Evolutionary conservation across 306 rosid genomes (phyloP).

Genomic region (Dicorynia guianensis): DNA sequence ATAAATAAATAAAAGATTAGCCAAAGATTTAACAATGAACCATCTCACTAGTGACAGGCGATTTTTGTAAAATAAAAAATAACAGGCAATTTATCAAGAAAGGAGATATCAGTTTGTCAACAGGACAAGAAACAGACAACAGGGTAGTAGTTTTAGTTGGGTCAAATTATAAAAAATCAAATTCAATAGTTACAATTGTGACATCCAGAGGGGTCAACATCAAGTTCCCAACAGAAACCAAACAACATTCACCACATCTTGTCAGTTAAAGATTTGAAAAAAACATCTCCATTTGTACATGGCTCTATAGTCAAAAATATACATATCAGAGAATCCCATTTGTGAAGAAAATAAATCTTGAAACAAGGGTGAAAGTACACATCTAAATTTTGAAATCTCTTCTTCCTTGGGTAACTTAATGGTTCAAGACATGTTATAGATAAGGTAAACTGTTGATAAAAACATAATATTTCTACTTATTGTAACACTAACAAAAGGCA

Average conservation of each 20-base stretch:
- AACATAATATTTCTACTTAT: constrained; percentile 26
- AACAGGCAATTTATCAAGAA: constrained; percentile 8
- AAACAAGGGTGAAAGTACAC: constrained; percentile 8
- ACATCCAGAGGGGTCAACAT: neutral
- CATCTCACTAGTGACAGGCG: neutral
- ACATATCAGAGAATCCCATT: constrained; percentile 16
- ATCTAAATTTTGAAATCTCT: constrained; percentile 21
- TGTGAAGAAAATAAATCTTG: neutral
- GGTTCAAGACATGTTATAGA: neutral
- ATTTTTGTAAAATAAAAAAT: neutral
- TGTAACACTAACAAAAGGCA: too few species aligned
- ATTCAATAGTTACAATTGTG: neutral
- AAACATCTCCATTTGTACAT: neutral
- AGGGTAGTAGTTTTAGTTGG: neutral
- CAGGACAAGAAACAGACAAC: neutral
- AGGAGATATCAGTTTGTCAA: neutral
- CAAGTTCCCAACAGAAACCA: neutral
- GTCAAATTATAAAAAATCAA: neutral
- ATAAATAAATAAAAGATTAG: too few species aligned
- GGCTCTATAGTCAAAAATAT: neutral
- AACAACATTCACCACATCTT: constrained; percentile 1
- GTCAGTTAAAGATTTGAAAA: neutral
- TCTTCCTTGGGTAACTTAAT: neutral
- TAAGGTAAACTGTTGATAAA: neutral
- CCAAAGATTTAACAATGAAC: neutral